A percentile compares a stretch with the other conserved stretches of the same genome.
phyloP scores from a whole-genome alignment of 2,329 filamentous ascomycete genomes.

The Mycogone perniciosa region DNA sequence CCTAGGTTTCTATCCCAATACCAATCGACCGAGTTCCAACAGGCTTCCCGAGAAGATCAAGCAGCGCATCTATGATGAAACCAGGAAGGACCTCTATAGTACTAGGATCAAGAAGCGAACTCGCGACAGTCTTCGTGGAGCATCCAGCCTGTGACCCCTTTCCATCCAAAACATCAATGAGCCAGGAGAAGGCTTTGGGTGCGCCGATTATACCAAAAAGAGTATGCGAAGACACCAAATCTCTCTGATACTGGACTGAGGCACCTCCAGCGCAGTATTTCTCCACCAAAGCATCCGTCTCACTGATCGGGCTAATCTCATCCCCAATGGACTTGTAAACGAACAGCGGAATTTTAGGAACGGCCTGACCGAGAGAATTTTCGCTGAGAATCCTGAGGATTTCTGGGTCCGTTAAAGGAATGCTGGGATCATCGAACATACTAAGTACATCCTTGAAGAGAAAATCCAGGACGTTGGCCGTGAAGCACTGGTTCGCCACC shows the following conservation, averaged over 20 bases:
- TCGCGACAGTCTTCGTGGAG: conserved; percentile 4
- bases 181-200: conserved; percentile 16
- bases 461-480: conserved; percentile 23
- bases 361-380: conserved; percentile 28
- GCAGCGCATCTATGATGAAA: conserved; percentile 12
- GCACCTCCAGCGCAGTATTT: conserved; percentile 36
- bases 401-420: conserved; percentile 19
- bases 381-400: conserved; percentile 23
- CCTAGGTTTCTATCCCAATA: background rate
- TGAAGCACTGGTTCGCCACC: conserved; percentile 21
- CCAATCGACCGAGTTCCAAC: conserved; percentile 11
- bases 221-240: conserved; percentile 35
- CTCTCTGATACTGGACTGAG: conserved; percentile 37
- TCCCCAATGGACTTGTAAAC: conserved; percentile 45
- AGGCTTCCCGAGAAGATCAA: conserved; percentile 11
- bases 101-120: conserved; percentile 14
- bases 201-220: conserved; percentile 12
- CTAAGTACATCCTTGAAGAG: conserved; percentile 29
- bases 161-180: conserved; percentile 13
- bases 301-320: conserved; percentile 36
- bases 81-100: conserved; percentile 12
- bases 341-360: conserved; percentile 42
- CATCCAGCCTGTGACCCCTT: background rate
- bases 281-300: conserved; percentile 37
- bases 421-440: conserved; percentile 35